phyloP scores from a whole-genome alignment of 176 grass and related monocot species.

The Bothriochloa decipiens region DNA sequence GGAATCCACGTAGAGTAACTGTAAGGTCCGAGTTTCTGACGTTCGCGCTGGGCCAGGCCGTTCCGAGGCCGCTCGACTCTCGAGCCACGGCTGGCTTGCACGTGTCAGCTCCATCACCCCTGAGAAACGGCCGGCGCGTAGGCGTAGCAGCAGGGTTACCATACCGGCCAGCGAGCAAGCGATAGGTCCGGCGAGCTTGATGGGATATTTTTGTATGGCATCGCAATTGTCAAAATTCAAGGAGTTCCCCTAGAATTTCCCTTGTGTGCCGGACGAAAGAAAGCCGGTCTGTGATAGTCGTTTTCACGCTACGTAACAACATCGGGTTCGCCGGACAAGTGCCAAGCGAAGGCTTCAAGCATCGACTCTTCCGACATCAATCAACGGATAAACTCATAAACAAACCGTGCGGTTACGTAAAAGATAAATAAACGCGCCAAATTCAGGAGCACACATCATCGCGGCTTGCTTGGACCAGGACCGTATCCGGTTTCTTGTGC shows the following conservation, averaged over 20 bases:
- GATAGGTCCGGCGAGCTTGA: not conserved
- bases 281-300: not conserved
- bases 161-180: too few species aligned
- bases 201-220: not conserved
- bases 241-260: not conserved
- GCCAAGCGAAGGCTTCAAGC: not conserved
- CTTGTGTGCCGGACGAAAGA: not conserved
- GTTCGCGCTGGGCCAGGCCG: not conserved
- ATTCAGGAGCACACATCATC: not conserved
- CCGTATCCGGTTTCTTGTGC: not conserved
- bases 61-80: not conserved
- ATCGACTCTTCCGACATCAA: not conserved
- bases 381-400: not conserved
- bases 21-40: not conserved
- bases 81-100: not conserved
- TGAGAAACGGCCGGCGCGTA: not conserved
- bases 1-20: too few species aligned
- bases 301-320: constrained; percentile 9
- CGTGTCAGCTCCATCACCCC: not conserved
- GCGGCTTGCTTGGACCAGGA: not conserved
- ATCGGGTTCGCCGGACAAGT: constrained; percentile 41
- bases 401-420: not conserved
- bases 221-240: not conserved
- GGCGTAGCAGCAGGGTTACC: too few species aligned
- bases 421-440: constrained; percentile 21